phyloP scores from a whole-genome alignment of 2,329 filamentous ascomycete genomes.

The Xylaria digitata region DNA sequence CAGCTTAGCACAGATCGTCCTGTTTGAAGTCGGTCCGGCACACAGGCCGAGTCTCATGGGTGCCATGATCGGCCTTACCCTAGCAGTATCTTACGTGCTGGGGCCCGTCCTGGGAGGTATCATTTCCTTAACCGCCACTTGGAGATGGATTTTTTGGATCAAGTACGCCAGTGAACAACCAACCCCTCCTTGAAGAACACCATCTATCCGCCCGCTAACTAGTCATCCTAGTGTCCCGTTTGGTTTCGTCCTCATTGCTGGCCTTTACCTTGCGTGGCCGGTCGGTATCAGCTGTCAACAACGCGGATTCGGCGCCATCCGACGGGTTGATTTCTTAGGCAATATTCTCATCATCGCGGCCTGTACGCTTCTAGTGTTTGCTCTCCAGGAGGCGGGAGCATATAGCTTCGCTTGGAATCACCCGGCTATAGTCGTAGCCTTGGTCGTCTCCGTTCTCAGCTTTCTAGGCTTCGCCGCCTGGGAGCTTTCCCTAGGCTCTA shows the following conservation, averaged over 20 bases:
- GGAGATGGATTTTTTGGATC: constrained; percentile 71
- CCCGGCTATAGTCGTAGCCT: constrained; percentile 60
- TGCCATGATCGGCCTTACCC: constrained; percentile 65
- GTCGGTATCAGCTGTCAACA: constrained; percentile 51
- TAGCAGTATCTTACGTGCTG: constrained; percentile 68
- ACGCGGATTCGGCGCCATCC: constrained; percentile 56
- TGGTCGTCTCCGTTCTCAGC: constrained; percentile 60
- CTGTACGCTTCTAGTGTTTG: constrained; percentile 66
- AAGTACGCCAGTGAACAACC: constrained; percentile 58
- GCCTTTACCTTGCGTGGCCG: constrained; percentile 61
- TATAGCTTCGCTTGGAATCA: constrained; percentile 64
- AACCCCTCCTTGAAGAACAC: too few relatives aligned
- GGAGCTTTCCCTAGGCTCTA: constrained; percentile 60
- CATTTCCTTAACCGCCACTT: constrained; percentile 64
- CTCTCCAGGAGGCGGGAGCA: constrained; percentile 67
- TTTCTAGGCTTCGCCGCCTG: constrained; percentile 63
- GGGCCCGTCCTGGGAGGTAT: constrained; percentile 68
- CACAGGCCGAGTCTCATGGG: constrained; percentile 65
- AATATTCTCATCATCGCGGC: constrained; percentile 62
- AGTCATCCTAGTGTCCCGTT: constrained; percentile 60
- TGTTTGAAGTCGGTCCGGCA: constrained; percentile 67
- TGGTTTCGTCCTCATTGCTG: constrained; percentile 59
- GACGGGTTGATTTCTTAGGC: constrained; percentile 64
- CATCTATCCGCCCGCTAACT: constrained; percentile 16
- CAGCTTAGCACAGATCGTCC: constrained; percentile 67